Evolutionary conservation across 1,139 yeast genomes (phyloP), one percentile per base, ranked within the genome.

Genomic region (Geotrichum australiense): DNA sequence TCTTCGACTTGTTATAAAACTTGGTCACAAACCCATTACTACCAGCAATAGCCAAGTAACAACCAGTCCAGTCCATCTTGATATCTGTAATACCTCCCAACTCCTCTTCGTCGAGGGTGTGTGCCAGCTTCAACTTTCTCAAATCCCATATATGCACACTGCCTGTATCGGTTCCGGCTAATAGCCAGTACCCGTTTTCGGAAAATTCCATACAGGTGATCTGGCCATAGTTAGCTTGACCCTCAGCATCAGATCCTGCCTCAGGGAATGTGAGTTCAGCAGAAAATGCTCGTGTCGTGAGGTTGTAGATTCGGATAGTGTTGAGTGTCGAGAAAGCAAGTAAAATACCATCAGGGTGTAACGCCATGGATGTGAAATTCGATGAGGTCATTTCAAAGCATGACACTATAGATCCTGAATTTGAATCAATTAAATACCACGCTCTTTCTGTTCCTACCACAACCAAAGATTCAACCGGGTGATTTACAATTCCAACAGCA

Each of bases 121-220:
- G n/a, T n/a, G n/a, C n/a, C n/a, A n/a, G 50, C 2, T 42, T 43
- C 12, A 47, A 42, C 21, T 54, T 54, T 45, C 46, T 49, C 37
- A 46, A 58, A 50, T 54, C 54, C 61, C 56, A 50, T 19, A 40
- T 32, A 14, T 39, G 41, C 2, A 42, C 46, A 19, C 32, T 22
- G 12, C 47, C 38, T 30, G 47, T 8, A 4, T 68, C 59, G 53
- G 63, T 35, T 2, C 49, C 45, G 5, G 57, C 51, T 3, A 54
- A 65, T 41, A 81, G 59, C 81, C 86, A 80, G 59, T 78, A 80
- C 4, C 93, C 93, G 55, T 82, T 82, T 21, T 71, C 65, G 6
- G 82, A 80, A 63, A 82, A 82, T 37, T 59, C 56, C 1, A 81
- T 53, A 16, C 65, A 60, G 4, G 60, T 52, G 4, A 77, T 66